Evolutionary conservation across 2,329 filamentous ascomycete genomes (phyloP).

Genomic region (Colletotrichum filicis): DNA sequence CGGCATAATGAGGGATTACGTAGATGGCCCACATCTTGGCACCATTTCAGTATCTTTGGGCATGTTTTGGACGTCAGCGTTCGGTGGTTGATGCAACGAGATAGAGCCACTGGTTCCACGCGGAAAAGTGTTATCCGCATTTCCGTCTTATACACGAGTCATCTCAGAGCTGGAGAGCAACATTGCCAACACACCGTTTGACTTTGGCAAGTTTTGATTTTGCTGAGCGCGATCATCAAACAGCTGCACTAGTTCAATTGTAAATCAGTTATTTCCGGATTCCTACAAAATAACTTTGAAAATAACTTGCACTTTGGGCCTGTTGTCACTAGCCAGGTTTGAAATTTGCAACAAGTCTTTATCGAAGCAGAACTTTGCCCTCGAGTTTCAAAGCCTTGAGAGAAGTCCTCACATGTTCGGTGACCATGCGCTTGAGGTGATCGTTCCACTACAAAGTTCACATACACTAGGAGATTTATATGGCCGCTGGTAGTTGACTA

Average conservation of each 20-base stretch:
- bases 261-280: no score
- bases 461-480: no score
- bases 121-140: neutral
- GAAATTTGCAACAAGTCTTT: no score
- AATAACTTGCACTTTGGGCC: no score
- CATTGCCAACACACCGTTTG: neutral
- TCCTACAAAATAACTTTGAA: no score
- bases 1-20: neutral
- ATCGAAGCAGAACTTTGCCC: no score
- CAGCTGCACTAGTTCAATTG: neutral
- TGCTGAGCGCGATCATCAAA: neutral
- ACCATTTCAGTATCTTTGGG: neutral
- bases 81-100: conserved; percentile 13
- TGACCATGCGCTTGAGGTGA: no score
- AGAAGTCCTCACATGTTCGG: no score
- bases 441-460: no score
- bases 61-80: neutral
- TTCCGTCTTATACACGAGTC: neutral
- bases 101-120: neutral
- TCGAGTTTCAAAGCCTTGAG: no score
- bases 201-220: neutral
- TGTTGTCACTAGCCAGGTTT: no score
- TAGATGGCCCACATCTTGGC: neutral
- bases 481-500: no score
- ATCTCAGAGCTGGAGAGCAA: neutral